phyloP scores from a whole-genome alignment of 495 filamentous ascomycete species.

The Penicillium riverlandense region DNA sequence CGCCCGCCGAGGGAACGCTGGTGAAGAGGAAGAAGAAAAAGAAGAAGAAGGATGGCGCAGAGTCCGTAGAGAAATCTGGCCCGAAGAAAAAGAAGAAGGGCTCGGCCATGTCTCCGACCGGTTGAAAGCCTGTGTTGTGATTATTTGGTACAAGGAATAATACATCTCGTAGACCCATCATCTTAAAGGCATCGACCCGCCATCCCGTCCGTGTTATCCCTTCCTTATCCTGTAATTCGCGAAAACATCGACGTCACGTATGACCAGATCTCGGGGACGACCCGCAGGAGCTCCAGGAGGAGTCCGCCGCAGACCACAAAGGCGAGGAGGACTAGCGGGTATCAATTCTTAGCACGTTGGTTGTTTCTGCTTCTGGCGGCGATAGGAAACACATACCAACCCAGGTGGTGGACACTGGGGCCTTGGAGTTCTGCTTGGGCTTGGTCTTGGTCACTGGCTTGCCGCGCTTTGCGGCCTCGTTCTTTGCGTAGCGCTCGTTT shows the following conservation, averaged over 20 bases:
- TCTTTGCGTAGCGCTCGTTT: conserved; percentile 76
- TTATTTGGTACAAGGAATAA: background rate
- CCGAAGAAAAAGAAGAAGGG: conserved; percentile 12
- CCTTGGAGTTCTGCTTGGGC: conserved; percentile 61
- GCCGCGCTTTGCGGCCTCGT: conserved; percentile 73
- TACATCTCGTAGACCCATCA: background rate
- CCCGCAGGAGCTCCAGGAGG: conserved; percentile 71
- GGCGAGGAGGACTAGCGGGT: conserved; percentile 55
- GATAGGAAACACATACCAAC: conserved; percentile 55
- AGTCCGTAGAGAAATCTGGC: background rate
- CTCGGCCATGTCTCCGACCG: background rate
- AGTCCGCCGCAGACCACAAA: conserved; percentile 84
- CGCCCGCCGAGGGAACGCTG: conserved; percentile 61
- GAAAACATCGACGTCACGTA: conserved; percentile 20
- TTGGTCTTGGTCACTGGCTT: conserved; percentile 67
- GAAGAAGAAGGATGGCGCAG: conserved; percentile 8
- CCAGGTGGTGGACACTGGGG: conserved; percentile 73
- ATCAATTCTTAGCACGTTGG: background rate
- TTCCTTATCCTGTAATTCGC: conserved; percentile 12
- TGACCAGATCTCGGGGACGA: conserved; percentile 54
- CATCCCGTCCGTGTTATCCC: background rate
- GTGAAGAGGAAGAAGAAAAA: conserved; percentile 72
- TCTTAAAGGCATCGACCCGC: background rate
- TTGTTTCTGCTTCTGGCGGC: background rate
- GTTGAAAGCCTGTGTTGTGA: background rate